phyloP scores from a whole-genome alignment of 208 protist genomes.

The Jaenimonas drosophilae region DNA sequence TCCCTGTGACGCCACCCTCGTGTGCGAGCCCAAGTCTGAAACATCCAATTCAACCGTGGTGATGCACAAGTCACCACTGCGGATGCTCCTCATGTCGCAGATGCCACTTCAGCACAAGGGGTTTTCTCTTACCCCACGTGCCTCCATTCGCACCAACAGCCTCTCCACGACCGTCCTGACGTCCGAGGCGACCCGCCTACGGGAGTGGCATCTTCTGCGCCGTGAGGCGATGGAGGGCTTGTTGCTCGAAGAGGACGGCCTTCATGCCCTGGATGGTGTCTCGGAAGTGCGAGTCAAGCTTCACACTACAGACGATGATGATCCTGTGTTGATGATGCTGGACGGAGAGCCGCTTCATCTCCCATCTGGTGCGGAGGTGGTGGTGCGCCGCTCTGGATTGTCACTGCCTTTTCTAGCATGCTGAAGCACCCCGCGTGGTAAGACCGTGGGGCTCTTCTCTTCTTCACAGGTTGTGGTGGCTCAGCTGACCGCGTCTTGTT shows the following conservation, averaged over 20 bases:
- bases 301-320: conserved; percentile 10
- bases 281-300: conserved; percentile 18
- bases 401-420: conserved; percentile 24
- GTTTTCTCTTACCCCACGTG: conserved; percentile 61
- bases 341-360: conserved; percentile 52
- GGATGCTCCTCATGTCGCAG: conserved; percentile 54
- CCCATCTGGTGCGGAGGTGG: conserved; percentile 24
- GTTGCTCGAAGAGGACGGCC: conserved; percentile 76
- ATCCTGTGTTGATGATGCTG: conserved; percentile 22
- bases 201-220: conserved; percentile 74
- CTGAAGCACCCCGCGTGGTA: conserved; percentile 1
- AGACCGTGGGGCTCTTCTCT: too few relatives aligned
- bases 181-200: conserved; percentile 32
- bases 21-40: too few relatives aligned
- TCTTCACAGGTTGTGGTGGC: too few relatives aligned
- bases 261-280: conserved; percentile 25
- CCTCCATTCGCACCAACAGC: conserved; percentile 24
- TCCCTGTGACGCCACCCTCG: conserved; percentile 18
- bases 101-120: conserved; percentile 60
- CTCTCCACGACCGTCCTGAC: conserved; percentile 48
- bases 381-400: conserved; percentile 18
- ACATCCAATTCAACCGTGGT: too few relatives aligned
- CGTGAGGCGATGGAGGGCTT: conserved; percentile 47
- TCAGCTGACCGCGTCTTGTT: too few relatives aligned
- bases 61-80: conserved; percentile 11